A percentile compares a stretch with the other conserved stretches of the same genome.
phyloP scores from a whole-genome alignment of 441 rosid species.

The Euphorbia schlechtendalii region DNA sequence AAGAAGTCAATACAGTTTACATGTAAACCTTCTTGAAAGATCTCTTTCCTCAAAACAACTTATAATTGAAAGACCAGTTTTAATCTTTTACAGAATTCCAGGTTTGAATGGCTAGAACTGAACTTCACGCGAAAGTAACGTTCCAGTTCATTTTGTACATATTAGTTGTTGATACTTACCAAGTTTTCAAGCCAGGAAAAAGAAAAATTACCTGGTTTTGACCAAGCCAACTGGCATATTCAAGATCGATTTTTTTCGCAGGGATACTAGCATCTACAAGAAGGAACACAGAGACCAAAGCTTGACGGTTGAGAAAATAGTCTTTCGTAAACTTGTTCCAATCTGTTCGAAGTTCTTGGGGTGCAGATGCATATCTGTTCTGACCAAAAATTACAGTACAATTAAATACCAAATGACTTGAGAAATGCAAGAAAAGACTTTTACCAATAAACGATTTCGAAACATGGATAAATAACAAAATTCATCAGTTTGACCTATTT shows the following conservation, averaged over 20 bases:
- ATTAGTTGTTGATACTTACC: background rate
- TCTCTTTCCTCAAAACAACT: too few species aligned
- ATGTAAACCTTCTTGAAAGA: too few species aligned
- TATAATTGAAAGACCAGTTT: background rate
- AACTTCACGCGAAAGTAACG: too few species aligned
- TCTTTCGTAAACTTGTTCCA: constrained; percentile 79
- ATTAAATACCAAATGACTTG: constrained; percentile 1
- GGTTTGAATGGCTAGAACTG: too few species aligned
- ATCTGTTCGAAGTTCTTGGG: constrained; percentile 65
- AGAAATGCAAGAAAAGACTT: background rate
- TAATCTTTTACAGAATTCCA: background rate
- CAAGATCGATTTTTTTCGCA: constrained; percentile 75
- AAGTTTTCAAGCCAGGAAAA: background rate
- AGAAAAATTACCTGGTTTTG: constrained; percentile 58
- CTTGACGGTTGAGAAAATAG: constrained; percentile 74
- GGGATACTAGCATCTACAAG: constrained; percentile 94
- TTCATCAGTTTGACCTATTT: background rate
- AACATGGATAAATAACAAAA: too few species aligned
- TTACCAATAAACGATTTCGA: too few species aligned
- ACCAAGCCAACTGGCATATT: constrained; percentile 96
- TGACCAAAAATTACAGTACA: constrained; percentile 3
- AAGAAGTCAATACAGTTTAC: background rate
- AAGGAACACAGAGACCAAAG: constrained; percentile 78
- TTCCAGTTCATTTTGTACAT: background rate
- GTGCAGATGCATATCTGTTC: constrained; percentile 82